Evolutionary conservation across 208 protist species (phyloP).

Genomic region (Trichomonas gallinae): DNA sequence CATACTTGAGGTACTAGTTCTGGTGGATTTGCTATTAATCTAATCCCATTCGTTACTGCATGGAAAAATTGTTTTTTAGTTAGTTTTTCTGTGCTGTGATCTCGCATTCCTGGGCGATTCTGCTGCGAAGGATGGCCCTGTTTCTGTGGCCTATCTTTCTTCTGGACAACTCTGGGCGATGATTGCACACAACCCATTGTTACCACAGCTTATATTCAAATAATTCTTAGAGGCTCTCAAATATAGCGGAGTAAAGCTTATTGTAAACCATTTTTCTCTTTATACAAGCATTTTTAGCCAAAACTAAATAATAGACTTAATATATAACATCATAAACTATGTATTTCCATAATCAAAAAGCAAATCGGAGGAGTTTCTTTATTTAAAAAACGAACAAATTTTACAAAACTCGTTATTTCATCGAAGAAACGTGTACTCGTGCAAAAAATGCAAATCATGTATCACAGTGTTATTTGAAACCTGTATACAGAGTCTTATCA

Average conservation of each 20-base stretch:
- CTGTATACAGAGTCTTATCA: no score
- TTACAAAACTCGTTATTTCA: not conserved
- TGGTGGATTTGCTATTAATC: not conserved
- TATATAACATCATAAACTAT: not conserved
- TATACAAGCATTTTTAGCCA: no score
- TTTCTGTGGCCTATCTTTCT: not conserved
- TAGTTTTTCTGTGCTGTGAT: not conserved
- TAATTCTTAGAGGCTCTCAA: not conserved
- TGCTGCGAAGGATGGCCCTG: not conserved
- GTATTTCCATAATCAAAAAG: not conserved
- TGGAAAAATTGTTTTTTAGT: not conserved
- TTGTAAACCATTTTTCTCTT: not conserved
- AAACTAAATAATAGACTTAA: not conserved
- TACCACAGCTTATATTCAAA: not conserved
- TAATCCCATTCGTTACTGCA: not conserved
- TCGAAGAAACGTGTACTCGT: no score
- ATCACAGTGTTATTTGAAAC: no score
- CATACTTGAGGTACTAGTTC: not conserved
- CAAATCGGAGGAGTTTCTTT: not conserved
- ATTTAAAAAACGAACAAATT: not conserved
- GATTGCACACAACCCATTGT: not conserved
- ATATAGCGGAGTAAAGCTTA: not conserved
- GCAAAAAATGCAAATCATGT: no score
- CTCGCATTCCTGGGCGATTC: not conserved
- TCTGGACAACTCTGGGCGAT: not conserved